phyloP scores from a whole-genome alignment of 345 rosid species.

The Eucalyptus lansdowneana region DNA sequence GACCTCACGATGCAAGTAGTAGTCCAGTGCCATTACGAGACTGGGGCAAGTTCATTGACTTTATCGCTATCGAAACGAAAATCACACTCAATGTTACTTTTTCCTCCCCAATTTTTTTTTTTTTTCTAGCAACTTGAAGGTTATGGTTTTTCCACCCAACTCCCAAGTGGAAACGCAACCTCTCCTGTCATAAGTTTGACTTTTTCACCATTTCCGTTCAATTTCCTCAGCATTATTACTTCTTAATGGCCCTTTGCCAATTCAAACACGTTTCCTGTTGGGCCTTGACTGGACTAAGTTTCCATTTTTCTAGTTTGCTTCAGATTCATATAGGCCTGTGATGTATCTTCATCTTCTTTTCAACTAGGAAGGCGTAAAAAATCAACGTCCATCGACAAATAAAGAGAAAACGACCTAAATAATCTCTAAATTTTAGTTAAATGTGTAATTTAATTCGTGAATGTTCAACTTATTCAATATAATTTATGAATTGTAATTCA shows the following conservation, averaged over 20 bases:
- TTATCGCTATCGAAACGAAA: neutral
- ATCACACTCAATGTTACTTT: neutral
- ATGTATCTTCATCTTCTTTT: neutral
- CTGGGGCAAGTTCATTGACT: neutral
- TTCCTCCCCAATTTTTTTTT: neutral
- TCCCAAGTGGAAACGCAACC: neutral
- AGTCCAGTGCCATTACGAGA: neutral
- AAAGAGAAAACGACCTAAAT: fast-evolving
- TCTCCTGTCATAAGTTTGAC: neutral
- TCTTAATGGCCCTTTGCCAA: neutral
- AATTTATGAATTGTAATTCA: fast-evolving
- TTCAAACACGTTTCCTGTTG: neutral
- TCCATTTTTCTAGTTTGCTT: neutral
- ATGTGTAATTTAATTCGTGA: fast-evolving
- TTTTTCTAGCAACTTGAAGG: neutral
- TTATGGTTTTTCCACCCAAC: neutral
- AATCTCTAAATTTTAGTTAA: fast-evolving
- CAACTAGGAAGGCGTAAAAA: neutral
- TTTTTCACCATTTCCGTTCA: neutral
- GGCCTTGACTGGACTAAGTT: neutral
- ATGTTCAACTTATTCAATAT: fast-evolving
- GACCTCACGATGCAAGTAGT: neutral
- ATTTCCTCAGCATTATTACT: neutral
- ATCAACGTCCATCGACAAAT: fast-evolving
- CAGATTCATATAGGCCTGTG: neutral